These are phyloP conservation scores for Ogataea philodendri DNA, from an alignment of 805 yeast genomes.

Conservation along the genomic window DNA sequence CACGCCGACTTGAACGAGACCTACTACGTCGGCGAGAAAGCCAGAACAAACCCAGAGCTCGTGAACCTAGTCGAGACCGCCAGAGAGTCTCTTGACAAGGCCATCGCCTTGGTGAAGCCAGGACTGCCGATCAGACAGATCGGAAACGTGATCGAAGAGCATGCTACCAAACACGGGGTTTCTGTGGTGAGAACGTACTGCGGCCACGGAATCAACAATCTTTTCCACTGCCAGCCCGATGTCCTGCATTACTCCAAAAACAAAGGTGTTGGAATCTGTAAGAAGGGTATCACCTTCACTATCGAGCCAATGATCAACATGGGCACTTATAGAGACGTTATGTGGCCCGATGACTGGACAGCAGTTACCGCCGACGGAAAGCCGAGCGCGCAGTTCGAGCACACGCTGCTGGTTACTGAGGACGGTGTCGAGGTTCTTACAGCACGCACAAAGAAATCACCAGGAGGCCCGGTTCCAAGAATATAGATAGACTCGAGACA, in stretches of 20 bases:
- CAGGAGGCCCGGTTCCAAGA: constrained; percentile 82
- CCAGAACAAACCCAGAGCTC: constrained; percentile 72
- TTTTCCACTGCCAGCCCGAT: constrained; percentile 90
- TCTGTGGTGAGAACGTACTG: constrained; percentile 88
- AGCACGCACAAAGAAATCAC: constrained; percentile 74
- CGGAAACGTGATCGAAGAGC: constrained; percentile 85
- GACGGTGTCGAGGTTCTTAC: constrained; percentile 89
- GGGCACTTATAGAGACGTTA: constrained; percentile 74
- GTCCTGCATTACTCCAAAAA: constrained; percentile 93
- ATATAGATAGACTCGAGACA: too few species aligned
- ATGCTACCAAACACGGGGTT: constrained; percentile 73
- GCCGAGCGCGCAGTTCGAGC: constrained; percentile 92
- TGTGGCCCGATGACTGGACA: constrained; percentile 99
- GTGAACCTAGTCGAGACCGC: constrained; percentile 90
- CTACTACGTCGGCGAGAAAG: constrained; percentile 91
- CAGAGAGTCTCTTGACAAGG: constrained; percentile 80
- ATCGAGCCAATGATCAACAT: constrained; percentile 95
- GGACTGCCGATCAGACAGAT: constrained; percentile 83
- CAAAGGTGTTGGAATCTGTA: constrained; percentile 89
- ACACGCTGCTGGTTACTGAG: constrained; percentile 88
- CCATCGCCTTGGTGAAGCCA: constrained; percentile 84
- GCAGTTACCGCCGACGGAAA: constrained; percentile 87
- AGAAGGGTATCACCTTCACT: constrained; percentile 95
- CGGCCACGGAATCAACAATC: constrained; percentile 88
- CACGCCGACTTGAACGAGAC: constrained; percentile 97